A percentile compares a stretch with the other conserved stretches of the same genome.
Conservation (phyloP, 2,329 filamentous ascomycete species). For the Furcasterigmium sp. region DNA sequence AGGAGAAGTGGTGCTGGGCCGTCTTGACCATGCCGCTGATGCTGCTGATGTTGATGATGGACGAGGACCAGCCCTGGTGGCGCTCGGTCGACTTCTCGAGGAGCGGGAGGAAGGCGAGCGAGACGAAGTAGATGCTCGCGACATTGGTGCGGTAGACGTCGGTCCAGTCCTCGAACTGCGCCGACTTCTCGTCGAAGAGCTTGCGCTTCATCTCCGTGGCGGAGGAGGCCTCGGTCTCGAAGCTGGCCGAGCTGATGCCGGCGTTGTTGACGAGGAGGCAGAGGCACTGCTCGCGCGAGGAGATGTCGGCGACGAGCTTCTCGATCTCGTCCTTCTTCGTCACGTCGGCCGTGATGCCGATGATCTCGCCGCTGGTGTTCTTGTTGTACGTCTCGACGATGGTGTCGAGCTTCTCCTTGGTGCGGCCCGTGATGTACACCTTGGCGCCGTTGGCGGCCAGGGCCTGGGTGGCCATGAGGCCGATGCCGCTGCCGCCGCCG, state of each 20-base stretch:
- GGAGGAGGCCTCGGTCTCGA: conserved; percentile 50
- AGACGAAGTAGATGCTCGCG: conserved; percentile 61
- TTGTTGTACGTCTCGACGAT: conserved; percentile 54
- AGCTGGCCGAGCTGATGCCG: conserved; percentile 52
- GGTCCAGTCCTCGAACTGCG: conserved; percentile 65
- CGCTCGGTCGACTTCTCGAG: conserved; percentile 45
- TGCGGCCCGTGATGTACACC: conserved; percentile 66
- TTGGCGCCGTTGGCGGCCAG: conserved; percentile 63
- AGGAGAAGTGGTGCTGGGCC: conserved; percentile 60
- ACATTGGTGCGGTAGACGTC: conserved; percentile 71
- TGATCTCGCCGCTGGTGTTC: conserved; percentile 47
- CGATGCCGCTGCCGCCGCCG: conserved; percentile 56
- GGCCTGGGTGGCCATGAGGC: conserved; percentile 63
- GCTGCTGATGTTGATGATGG: conserved; percentile 64
- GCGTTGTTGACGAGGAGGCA: conserved; percentile 66
- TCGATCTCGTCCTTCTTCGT: conserved; percentile 55
- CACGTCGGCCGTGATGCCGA: conserved; percentile 57
- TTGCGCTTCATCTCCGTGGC: conserved; percentile 50
- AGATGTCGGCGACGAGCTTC: conserved; percentile 52
- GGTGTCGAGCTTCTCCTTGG: conserved; percentile 55
- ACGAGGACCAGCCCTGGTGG: conserved; percentile 44
- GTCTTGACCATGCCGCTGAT: conserved; percentile 61
- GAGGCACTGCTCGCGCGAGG: conserved; percentile 49
- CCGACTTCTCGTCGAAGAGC: conserved; percentile 59
- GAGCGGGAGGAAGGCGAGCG: conserved; percentile 56